Base-by-base conservation (phyloP, 2,329 filamentous ascomycete species). In the Chalaropsis ovoidea region DNA sequence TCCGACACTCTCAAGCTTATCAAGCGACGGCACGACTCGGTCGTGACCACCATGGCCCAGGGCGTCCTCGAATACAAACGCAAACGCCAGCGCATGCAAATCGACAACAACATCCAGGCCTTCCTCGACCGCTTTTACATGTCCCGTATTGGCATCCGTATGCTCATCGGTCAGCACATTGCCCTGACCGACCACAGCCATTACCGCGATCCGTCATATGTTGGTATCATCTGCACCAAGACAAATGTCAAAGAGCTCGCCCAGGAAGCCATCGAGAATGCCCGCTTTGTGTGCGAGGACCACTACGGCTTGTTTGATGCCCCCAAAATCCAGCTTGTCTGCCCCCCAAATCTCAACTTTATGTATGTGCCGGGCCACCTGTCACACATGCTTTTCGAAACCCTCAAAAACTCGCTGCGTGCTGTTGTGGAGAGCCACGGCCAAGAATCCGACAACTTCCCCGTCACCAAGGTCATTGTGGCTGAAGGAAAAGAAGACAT, bases 301-400 rank as follows among this genome's bases (percentile, higher is more conserved):
- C 93, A 97, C 77, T 99, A 97, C 74, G 94, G 94, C 68, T 80
- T 99, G 11, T 99, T 97, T 72, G 93, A 97, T 73, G 92, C 94
- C 8, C 94, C 94, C 65, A 95, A 95, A 76, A 88, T 99, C 70
- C 92, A 97, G 77, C 87, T 99, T 66, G 90, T 99, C 68, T 99
- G 94, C 80, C 91, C 92, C 72, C 88, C 90, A 19, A 86, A 95
- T 75, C 82, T 99, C 72, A 88, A 95, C 80, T 99, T 99, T 78
- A 99, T 99, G 94, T 99, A 99, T 74, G 94, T 99, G 64, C 94
- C 94, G 0, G 94, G 94, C n/a, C 94, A 99, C 77, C 75, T 99
- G 75, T 96, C 91, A 70, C 94, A 99, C 78, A 99, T 99, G 94
- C 87, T 99, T 63, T 99, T 99, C 76, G 94, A 99, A 78, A 99